phyloP scores from a whole-genome alignment of 176 grass and related monocot genomes.

The Zizania latifolia region DNA sequence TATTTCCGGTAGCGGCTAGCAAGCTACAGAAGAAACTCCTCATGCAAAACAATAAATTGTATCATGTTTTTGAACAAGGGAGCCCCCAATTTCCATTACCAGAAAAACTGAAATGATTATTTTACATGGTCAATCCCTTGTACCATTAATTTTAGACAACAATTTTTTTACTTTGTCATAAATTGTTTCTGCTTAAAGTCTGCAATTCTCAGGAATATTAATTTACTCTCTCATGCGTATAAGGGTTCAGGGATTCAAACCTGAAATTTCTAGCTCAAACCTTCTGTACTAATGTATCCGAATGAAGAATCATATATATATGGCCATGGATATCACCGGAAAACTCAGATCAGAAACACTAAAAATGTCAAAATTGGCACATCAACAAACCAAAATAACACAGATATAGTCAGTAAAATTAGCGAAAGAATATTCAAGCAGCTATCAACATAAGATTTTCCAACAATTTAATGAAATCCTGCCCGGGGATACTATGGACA shows the following conservation, averaged over 20 bases:
- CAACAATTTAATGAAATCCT: background rate
- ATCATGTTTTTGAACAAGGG: background rate
- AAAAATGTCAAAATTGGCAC: background rate
- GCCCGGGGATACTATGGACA: constrained; percentile 7
- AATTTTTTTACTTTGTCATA: background rate
- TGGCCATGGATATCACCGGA: background rate
- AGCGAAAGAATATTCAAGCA: background rate
- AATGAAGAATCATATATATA: background rate
- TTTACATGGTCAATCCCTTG: background rate
- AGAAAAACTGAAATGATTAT: background rate
- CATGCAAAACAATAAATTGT: background rate
- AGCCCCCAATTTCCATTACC: background rate
- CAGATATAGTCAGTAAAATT: background rate
- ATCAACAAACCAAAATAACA: background rate
- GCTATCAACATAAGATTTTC: background rate
- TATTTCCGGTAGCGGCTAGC: too few relatives aligned
- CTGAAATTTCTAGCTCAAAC: background rate
- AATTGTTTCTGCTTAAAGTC: background rate
- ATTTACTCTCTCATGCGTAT: background rate
- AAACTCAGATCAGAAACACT: background rate
- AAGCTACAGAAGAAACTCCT: too few relatives aligned
- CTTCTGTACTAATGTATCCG: background rate
- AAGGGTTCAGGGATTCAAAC: background rate
- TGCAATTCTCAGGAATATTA: background rate
- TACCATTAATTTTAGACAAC: background rate